Evolutionary conservation across 306 rosid genomes (phyloP).

Genomic region (Leucaena leucocephala): DNA sequence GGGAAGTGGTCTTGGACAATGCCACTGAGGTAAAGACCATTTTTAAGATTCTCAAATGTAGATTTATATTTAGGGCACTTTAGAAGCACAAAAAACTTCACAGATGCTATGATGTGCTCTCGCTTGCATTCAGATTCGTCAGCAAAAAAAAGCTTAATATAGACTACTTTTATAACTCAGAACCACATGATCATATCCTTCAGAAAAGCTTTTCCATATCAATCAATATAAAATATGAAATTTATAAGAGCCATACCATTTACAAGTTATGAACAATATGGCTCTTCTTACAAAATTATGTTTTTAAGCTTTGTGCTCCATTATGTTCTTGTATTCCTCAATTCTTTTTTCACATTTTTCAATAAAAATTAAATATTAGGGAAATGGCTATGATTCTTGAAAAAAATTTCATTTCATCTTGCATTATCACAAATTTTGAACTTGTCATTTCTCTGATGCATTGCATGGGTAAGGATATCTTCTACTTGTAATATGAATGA

Average conservation of each 20-base stretch:
- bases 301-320: background rate
- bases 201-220: no score
- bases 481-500: no score
- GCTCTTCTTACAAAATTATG: background rate
- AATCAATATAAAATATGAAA: no score
- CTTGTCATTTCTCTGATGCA: no score
- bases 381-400: no score
- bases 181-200: background rate
- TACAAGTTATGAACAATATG: background rate
- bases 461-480: no score
- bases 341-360: background rate
- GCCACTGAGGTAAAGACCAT: slow-evolving; percentile 57
- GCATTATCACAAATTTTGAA: no score
- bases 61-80: background rate
- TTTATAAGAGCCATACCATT: background rate
- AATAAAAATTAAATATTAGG: no score
- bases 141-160: background rate
- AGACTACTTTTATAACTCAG: background rate
- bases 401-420: no score
- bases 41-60: slow-evolving; percentile 16
- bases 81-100: background rate
- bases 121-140: background rate
- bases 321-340: background rate
- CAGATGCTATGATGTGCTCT: background rate
- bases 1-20: slow-evolving; percentile 56